Evolutionary conservation across 805 yeast genomes (phyloP), one percentile per base, ranked within the genome.

Genomic region (Hanseniaspora jakobsenii): DNA sequence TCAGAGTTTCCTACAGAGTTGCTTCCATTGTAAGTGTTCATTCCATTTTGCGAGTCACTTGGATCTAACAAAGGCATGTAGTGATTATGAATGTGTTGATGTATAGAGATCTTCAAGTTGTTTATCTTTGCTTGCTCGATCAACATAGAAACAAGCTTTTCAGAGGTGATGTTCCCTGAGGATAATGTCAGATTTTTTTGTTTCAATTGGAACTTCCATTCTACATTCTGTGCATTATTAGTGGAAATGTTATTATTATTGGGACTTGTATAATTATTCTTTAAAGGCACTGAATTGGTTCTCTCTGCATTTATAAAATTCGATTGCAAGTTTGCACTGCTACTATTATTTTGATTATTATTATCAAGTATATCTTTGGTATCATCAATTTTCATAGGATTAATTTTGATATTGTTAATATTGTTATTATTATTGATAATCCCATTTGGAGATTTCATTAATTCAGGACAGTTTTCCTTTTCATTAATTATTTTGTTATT

Each of bases 1-100:
- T n/a, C n/a, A n/a, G n/a, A n/a, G n/a, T n/a, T n/a, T n/a, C n/a
- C n/a, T n/a, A n/a, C n/a, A n/a, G n/a, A n/a, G n/a, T n/a, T n/a
- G n/a, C n/a, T n/a, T n/a, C n/a, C n/a, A n/a, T n/a, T n/a, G n/a
- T n/a, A n/a, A n/a, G n/a, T n/a, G n/a, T n/a, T n/a, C n/a, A n/a
- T n/a, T n/a, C n/a, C n/a, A n/a, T n/a, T n/a, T n/a, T n/a, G n/a
- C n/a, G n/a, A n/a, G n/a, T n/a, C n/a, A n/a, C n/a, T n/a, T n/a
- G n/a, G n/a, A 37, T 51, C 50, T 13, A 43, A 16, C 6, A 69
- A 70, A 2, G 74, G 70, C 6, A 70, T 67, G 59, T 80, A 78
- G 60, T 81, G 86, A 56, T 83, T 83, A 59, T 82, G 89, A 36
- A 81, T 77, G 59, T 83, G 94, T 58, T 85, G 94, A 61, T 85